Percentiles rank a stretch among this genome's conserved stretches.
phyloP scores from a whole-genome alignment of 2,329 filamentous ascomycete genomes.

The Alternaria metachromatica region DNA sequence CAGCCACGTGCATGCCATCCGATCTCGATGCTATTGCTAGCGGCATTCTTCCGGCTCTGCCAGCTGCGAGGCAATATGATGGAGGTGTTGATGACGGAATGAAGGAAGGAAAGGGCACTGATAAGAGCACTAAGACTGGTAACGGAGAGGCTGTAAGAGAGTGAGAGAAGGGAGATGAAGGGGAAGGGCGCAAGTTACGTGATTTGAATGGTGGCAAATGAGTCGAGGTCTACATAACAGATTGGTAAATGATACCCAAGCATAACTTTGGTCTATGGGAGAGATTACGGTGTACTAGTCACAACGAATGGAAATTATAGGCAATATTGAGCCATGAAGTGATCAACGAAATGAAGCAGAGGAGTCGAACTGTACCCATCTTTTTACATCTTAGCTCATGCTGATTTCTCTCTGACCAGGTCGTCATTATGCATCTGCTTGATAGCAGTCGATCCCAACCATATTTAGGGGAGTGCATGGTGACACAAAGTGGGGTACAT shows the following conservation, averaged over 20 bases:
- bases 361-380: background rate
- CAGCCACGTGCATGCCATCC: constrained; percentile 39
- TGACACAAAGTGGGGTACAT: background rate
- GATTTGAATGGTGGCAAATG: background rate
- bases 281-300: background rate
- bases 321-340: background rate
- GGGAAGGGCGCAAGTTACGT: background rate
- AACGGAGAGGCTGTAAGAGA: background rate
- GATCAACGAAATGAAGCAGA: background rate
- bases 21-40: constrained; percentile 44
- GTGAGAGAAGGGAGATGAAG: background rate
- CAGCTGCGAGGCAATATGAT: background rate
- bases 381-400: too few species aligned
- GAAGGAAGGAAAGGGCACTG: background rate
- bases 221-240: background rate
- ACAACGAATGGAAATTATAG: background rate
- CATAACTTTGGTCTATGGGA: background rate
- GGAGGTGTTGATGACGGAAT: background rate
- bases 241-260: background rate
- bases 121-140: background rate
- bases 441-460: too few species aligned
- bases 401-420: too few species aligned
- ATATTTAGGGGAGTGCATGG: too few species aligned
- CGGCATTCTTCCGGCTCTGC: constrained; percentile 35
- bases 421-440: too few species aligned